Base-by-base conservation (phyloP, 495 filamentous ascomycete genomes). In the Xylaria scruposa region DNA sequence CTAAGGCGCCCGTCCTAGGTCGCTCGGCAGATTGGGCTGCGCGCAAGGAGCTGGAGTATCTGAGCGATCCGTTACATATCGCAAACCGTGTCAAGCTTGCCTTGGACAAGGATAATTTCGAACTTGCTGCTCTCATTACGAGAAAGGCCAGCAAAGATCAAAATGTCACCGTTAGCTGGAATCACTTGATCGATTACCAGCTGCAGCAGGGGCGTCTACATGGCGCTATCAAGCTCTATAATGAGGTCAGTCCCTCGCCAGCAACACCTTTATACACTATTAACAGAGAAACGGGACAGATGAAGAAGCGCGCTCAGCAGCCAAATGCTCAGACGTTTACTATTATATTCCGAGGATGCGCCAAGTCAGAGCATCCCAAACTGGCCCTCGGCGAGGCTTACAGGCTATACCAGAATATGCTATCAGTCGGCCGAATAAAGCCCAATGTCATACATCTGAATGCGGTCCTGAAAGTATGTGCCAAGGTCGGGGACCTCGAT, bases 241-340 rank as follows among this genome's bases (percentile, higher is more conserved):
- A 98, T 80, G 94, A 97, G 81, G 92, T 93, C 73, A 68, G 85
- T 79, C 58, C 54, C 40, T 42, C 46, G 2, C 38, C 42, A 3
- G 13, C 5, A 3, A n/a, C 68, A 44, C 36, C n/a, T 19, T 31
- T 33, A 17, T 51, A 26, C 21, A 64, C 40, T 42, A 64, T 38
- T 71, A 38, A 68, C 47, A 31, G 38, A 29, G 46, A 29, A 15
- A n/a, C 31, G 68, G 19, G 36, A 46, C 53, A 97, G 92, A 99
- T 99, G 96, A 99, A 98, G 82, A 98, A 98, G 82, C 87, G 93
- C 21, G 90, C 84, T 42, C 89, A 92, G 69, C 81, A 81, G 33
- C 96, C 96, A 0, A 93, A 93, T 77, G 81, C 88, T 3, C 84
- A 87, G 67, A 97, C 95, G 0, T 97, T 91, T 78, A 95, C 92